phyloP scores from a whole-genome alignment of 2,329 filamentous ascomycete genomes.

The Hymenoscyphus salicellus region DNA sequence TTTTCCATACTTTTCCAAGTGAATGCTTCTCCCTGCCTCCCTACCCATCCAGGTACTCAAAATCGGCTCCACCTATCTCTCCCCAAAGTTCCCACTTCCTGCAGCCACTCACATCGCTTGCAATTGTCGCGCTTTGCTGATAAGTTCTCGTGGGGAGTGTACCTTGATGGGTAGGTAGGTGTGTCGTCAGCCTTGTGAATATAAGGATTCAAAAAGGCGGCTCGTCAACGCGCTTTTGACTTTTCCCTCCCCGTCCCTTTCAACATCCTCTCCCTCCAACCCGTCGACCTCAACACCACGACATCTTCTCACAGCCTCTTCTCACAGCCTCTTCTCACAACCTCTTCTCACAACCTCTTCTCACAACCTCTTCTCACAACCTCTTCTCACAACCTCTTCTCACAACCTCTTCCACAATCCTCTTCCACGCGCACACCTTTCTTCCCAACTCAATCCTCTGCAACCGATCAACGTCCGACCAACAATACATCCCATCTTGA shows the following conservation, averaged over 20 bases:
- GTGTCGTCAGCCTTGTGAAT: background rate
- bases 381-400: too few species aligned
- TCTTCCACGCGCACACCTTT: too few species aligned
- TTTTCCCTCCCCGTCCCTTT: too few species aligned
- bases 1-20: background rate
- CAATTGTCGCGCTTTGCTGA: background rate
- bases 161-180: background rate
- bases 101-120: background rate
- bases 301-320: too few species aligned
- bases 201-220: background rate
- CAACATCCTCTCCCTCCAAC: too few species aligned
- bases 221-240: too few species aligned
- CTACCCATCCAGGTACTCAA: background rate
- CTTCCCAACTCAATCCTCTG: background rate
- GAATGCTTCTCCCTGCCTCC: background rate
- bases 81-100: background rate
- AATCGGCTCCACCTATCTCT: background rate
- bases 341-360: too few species aligned
- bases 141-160: background rate
- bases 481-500: background rate
- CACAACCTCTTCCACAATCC: too few species aligned
- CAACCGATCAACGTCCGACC: background rate
- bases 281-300: too few species aligned
- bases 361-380: too few species aligned
- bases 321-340: too few species aligned